Base-by-base conservation (phyloP, 257 asterid genomes). In the Solanum sparsipilum region DNA sequence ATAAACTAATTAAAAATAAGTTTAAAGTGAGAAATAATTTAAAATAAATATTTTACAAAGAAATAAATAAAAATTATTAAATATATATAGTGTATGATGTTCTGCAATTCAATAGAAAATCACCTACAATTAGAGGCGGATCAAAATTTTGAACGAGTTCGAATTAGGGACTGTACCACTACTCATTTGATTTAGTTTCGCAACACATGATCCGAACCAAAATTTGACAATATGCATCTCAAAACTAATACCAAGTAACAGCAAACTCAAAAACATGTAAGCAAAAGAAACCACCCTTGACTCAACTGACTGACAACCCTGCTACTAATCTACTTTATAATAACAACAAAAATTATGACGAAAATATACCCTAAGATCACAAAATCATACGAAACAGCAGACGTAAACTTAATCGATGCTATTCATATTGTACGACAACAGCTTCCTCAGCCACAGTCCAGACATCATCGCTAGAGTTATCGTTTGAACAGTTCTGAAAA, bases 361-460 rank as follows among this genome's bases (percentile, higher is more conserved):
- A 27, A 44, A 44, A 79, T 44, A 44, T 41, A 79, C n/a, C 4
- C 9, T n/a, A n/a, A 78, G 13, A 78, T 79, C 6, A 39, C 88
- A 56, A 12, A 29, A 85, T 9, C 65, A 41, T 15, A 41, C n/a
- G n/a, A 41, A 1, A 39, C 63, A 41, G 25, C 38, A 25, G 25
- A 41, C 4, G 2, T 25, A 39, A 6, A 76, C 3, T 8, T 27
- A 15, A 0, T 18, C 68, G 1, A 46, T 41, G 84, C 90, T 87
- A 94, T 88, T 96, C 99, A 21, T 88, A 85, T 88, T 96, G 96
- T 83, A 92, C 90, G 79, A 92, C 89, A 34, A 93, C 91, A 56
- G 92, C 92, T 93, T 97, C 99, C 92, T 95, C 98, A 16, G 96
- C 92, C 13, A 95, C 89, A 13, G 88, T 86, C 99, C 99, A 97